These are phyloP conservation scores for Coemansia sp. DNA, from an alignment of 192 early-diverging fungal species.

Conservation along the genomic window DNA sequence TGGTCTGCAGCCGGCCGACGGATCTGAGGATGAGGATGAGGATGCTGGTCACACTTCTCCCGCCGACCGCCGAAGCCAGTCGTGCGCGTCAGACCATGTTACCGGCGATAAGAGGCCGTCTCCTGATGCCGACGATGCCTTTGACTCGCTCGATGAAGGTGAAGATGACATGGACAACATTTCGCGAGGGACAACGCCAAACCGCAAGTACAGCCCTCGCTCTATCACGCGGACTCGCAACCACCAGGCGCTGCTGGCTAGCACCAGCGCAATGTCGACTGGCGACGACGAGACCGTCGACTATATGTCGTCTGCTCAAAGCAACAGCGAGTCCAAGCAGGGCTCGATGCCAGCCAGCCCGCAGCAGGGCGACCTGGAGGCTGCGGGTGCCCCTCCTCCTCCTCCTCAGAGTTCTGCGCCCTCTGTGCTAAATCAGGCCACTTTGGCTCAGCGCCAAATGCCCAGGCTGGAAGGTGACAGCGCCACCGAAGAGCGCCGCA, in stretches of 20 bases:
- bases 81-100: constrained; percentile 6
- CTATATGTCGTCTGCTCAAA: constrained; percentile 57
- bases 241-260: constrained; percentile 20
- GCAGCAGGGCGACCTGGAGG: neutral
- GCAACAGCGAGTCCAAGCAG: constrained; percentile 26
- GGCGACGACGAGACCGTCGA: constrained; percentile 52
- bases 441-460: neutral
- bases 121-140: constrained; percentile 38
- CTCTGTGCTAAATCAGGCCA: neutral
- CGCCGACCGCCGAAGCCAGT: constrained; percentile 10
- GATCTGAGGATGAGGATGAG: neutral
- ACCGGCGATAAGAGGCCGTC: constrained; percentile 40
- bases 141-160: constrained; percentile 29
- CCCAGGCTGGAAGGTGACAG: constrained; percentile 4
- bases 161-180: constrained; percentile 4
- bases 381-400: neutral
- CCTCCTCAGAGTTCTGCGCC: constrained; percentile 4
- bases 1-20: neutral
- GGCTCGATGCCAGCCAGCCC: constrained; percentile 29
- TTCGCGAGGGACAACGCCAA: constrained; percentile 8
- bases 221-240: neutral
- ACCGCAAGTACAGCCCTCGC: neutral
- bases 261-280: constrained; percentile 34
- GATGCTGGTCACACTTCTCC: constrained; percentile 5
- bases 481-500: neutral